phyloP scores from a whole-genome alignment of 2,329 filamentous ascomycete genomes.

The Clarireedia hainanense region DNA sequence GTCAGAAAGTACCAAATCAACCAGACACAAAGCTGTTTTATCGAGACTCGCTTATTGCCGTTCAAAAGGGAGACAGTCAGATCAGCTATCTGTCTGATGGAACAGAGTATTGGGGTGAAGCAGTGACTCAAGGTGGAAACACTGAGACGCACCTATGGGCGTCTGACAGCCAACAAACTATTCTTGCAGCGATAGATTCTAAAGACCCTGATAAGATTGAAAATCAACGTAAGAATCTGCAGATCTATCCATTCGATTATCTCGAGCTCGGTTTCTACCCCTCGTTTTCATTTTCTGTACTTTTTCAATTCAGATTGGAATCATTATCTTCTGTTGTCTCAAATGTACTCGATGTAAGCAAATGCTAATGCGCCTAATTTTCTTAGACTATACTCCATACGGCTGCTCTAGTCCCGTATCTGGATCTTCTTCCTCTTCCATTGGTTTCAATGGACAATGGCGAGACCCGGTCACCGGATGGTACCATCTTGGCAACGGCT shows the following conservation, averaged over 20 bases:
- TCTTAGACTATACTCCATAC: conserved; percentile 1
- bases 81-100: neutral
- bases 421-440: neutral
- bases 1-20: neutral
- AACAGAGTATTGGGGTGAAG: conserved; percentile 2
- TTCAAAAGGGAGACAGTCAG: neutral
- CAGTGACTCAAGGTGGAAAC: neutral
- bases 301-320: no score
- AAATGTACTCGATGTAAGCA: no score
- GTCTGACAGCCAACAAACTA: neutral
- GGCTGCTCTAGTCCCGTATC: neutral
- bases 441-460: conserved; percentile 6
- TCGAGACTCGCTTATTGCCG: neutral
- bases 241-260: no score
- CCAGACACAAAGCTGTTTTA: conserved; percentile 1
- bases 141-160: neutral
- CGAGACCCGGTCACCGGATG: conserved; percentile 4
- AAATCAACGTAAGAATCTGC: neutral
- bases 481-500: conserved; percentile 6
- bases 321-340: no score
- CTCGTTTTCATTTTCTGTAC: no score
- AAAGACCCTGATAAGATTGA: neutral
- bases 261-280: no score
- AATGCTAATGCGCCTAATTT: no score
- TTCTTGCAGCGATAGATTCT: neutral